Percentiles rank a stretch among this genome's conserved stretches.
Conservation (phyloP, 192 early-diverging fungal genomes). For the Blastocladiella britannica region DNA sequence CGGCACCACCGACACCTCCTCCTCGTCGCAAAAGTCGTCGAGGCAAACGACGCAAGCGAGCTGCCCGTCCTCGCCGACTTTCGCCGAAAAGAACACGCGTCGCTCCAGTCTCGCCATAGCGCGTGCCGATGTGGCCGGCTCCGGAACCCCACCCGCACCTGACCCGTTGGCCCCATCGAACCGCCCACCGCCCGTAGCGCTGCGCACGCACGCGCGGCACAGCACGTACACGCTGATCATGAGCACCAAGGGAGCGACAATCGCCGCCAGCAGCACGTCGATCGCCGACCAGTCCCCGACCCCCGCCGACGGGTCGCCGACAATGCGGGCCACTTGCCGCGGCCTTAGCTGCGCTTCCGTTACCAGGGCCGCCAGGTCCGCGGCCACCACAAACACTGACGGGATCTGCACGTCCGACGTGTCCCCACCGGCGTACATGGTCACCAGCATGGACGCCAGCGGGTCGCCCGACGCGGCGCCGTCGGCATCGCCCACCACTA, state of each 20-base stretch:
- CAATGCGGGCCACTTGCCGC: not conserved
- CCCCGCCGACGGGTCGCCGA: not conserved
- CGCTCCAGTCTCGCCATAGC: slow-evolving; percentile 52
- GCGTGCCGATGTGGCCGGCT: slow-evolving; percentile 44
- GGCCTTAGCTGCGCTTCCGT: not conserved
- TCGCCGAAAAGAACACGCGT: slow-evolving; percentile 39
- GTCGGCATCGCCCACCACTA: slow-evolving; percentile 67
- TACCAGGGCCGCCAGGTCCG: slow-evolving; percentile 36
- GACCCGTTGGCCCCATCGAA: not conserved
- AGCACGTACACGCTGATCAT: slow-evolving; percentile 50
- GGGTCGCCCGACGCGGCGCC: too few relatives aligned
- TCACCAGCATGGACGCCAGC: too few relatives aligned
- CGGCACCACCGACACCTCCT: slow-evolving; percentile 54
- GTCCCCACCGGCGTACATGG: slow-evolving; percentile 70
- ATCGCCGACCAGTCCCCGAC: not conserved
- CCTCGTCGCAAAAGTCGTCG: slow-evolving; percentile 66
- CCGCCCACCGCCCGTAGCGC: not conserved
- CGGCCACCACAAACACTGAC: slow-evolving; percentile 59
- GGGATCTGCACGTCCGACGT: slow-evolving; percentile 72
- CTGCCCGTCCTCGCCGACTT: slow-evolving; percentile 49
- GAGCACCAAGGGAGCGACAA: slow-evolving; percentile 62
- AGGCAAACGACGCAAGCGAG: slow-evolving; percentile 80
- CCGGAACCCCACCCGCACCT: too few relatives aligned
- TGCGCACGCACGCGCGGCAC: not conserved
- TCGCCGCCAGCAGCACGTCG: slow-evolving; percentile 47